phyloP scores from a whole-genome alignment of 2,329 filamentous ascomycete species.

The Coleophoma cylindrospora region DNA sequence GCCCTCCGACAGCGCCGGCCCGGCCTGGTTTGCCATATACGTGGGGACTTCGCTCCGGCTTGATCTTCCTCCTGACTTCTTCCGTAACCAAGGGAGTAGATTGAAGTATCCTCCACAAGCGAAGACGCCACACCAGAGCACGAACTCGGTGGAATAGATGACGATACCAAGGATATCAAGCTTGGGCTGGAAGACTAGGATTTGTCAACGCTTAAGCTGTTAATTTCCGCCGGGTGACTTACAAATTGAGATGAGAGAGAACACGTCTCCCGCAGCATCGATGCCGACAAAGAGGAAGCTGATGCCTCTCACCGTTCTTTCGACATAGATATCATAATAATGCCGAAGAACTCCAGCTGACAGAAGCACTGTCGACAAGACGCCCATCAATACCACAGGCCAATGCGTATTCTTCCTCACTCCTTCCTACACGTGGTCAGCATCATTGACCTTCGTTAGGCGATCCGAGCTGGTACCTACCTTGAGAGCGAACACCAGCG shows the following conservation, averaged over 20 bases:
- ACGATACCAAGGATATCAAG: slow-evolving; percentile 58
- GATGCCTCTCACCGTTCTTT: slow-evolving; percentile 64
- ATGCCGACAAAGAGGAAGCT: slow-evolving; percentile 69
- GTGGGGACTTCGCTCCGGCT: too few relatives aligned
- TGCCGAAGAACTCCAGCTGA: slow-evolving; percentile 62
- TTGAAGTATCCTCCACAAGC: slow-evolving; percentile 62
- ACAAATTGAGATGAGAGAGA: slow-evolving; percentile 58
- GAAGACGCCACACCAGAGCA: slow-evolving; percentile 64
- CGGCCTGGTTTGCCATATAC: not conserved
- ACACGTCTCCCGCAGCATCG: slow-evolving; percentile 64
- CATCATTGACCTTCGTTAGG: not conserved
- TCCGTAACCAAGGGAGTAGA: slow-evolving; percentile 49
- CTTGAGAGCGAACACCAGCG: slow-evolving; percentile 50
- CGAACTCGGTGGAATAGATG: slow-evolving; percentile 62
- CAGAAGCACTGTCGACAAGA: slow-evolving; percentile 56
- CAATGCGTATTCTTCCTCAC: slow-evolving; percentile 42
- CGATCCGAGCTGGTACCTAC: slow-evolving; percentile 4
- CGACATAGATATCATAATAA: slow-evolving; percentile 64
- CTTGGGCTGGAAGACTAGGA: slow-evolving; percentile 46
- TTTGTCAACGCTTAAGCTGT: not conserved
- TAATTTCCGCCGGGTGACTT: slow-evolving; percentile 11
- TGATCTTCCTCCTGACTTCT: slow-evolving; percentile 10
- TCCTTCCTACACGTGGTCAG: slow-evolving; percentile 16
- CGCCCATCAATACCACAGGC: slow-evolving; percentile 63
- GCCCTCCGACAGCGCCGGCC: slow-evolving; percentile 1